Conservation (phyloP, 192 early-diverging fungal species). For the Coemansia reversa region DNA sequence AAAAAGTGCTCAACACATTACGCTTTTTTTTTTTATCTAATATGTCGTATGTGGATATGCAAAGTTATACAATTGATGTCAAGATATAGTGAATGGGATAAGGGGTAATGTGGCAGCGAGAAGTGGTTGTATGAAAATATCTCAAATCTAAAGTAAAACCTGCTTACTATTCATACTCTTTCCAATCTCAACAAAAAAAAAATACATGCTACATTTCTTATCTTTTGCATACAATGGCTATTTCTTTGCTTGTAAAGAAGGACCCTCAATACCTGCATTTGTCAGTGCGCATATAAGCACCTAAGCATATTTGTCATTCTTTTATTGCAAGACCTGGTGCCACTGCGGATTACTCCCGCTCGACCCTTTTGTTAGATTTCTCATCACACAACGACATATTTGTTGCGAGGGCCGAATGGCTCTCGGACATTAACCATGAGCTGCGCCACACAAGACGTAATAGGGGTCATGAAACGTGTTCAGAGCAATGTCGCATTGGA, state of each 20-base stretch:
- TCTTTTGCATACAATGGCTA: background rate
- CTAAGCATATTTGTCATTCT: background rate
- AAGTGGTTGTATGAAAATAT: too few relatives aligned
- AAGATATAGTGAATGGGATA: constrained; percentile 14
- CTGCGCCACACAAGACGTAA: too few relatives aligned
- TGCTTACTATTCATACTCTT: background rate
- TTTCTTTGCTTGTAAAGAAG: background rate
- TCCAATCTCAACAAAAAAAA: background rate
- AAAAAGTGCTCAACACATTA: constrained; percentile 10
- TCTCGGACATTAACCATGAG: too few relatives aligned
- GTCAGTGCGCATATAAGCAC: constrained; percentile 6
- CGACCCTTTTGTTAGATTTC: too few relatives aligned
- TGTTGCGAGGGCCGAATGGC: too few relatives aligned
- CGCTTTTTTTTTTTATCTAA: background rate
- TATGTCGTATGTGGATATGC: background rate
- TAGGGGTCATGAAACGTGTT: too few relatives aligned
- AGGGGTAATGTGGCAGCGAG: background rate
- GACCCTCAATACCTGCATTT: constrained; percentile 1
- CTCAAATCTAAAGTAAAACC: background rate
- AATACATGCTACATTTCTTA: background rate
- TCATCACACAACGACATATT: too few relatives aligned
- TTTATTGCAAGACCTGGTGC: background rate
- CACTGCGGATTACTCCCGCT: background rate
- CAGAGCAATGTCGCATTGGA: too few relatives aligned
- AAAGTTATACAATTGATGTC: background rate